Evolutionary conservation across 1,284 basidiomycete genomes (phyloP).

Genomic region (Cutaneotrichosporon mucoides): DNA sequence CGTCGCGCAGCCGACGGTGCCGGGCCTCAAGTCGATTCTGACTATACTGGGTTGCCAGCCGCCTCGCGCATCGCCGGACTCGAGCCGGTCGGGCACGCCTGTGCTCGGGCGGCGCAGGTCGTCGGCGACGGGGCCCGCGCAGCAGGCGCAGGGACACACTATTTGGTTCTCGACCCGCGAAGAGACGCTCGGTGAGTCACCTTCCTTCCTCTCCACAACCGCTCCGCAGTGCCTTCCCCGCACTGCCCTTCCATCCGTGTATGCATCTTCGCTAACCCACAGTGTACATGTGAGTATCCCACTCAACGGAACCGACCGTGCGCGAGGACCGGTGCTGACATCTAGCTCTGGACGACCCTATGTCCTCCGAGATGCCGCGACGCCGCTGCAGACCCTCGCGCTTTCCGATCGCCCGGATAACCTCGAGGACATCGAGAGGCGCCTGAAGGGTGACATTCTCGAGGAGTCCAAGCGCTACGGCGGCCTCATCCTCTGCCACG

Average conservation of each 20-base stretch:
- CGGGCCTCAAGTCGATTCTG: conserved; percentile 86
- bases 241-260: too few species aligned
- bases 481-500: conserved; percentile 84
- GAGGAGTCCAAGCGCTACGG: conserved; percentile 80
- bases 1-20: conserved; percentile 88
- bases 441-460: conserved; percentile 90
- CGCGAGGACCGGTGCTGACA: too few species aligned
- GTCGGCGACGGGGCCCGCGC: not conserved
- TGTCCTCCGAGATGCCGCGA: conserved; percentile 86
- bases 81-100: conserved; percentile 5
- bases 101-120: conserved; percentile 10
- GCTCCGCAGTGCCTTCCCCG: too few species aligned
- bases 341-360: conserved; percentile 85
- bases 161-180: conserved; percentile 56
- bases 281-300: conserved; percentile 35
- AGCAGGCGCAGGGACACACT: conserved; percentile 34
- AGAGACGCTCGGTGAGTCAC: conserved; percentile 47
- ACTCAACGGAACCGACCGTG: conserved; percentile 49
- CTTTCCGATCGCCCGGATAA: conserved; percentile 93
- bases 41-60: conserved; percentile 79
- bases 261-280: conserved; percentile 4
- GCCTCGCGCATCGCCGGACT: not conserved
- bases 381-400: conserved; percentile 75
- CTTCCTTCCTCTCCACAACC: too few species aligned
- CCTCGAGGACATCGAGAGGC: conserved; percentile 87